Evolutionary conservation across 2,329 filamentous ascomycete species (phyloP).

Genomic region (Talaromyces sp.): DNA sequence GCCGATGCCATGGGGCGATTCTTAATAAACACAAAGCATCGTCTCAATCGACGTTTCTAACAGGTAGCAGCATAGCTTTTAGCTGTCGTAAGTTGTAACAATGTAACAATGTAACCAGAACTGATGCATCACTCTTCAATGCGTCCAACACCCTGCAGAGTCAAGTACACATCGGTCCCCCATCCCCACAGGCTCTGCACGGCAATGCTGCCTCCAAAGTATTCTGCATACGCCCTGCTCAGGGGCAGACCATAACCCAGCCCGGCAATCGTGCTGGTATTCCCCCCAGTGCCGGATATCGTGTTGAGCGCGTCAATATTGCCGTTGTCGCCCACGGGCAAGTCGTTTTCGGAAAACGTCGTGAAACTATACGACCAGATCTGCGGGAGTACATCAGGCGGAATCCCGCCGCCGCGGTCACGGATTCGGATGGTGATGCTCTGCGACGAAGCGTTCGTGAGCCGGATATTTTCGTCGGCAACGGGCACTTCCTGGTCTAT

Average conservation of each 20-base stretch:
- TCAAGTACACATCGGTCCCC: slow-evolving; percentile 68
- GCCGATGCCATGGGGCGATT: too few species aligned
- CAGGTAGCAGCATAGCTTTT: neutral
- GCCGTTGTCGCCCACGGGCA: slow-evolving; percentile 44
- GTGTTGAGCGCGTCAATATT: slow-evolving; percentile 67
- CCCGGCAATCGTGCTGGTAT: slow-evolving; percentile 77
- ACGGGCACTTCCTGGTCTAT: slow-evolving; percentile 22
- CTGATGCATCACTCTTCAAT: slow-evolving; percentile 25
- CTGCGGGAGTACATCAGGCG: slow-evolving; percentile 72
- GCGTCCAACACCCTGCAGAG: slow-evolving; percentile 55
- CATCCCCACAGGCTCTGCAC: slow-evolving; percentile 96
- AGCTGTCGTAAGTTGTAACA: neutral
- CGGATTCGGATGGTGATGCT: slow-evolving; percentile 93
- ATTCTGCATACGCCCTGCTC: slow-evolving; percentile 91
- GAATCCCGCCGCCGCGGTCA: slow-evolving; percentile 90
- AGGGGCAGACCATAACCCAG: slow-evolving; percentile 89
- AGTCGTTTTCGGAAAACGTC: slow-evolving; percentile 71
- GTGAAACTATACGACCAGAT: slow-evolving; percentile 99
- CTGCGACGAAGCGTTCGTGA: slow-evolving; percentile 50
- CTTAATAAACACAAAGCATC: too few species aligned
- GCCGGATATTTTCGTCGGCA: slow-evolving; percentile 27
- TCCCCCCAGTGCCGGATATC: slow-evolving; percentile 63
- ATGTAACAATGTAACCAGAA: too few species aligned
- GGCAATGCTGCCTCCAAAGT: slow-evolving; percentile 90
- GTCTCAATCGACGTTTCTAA: too few species aligned